Base-by-base conservation (phyloP, 371 early-diverging fungal species). In the Rhizopus delemar region DNA sequence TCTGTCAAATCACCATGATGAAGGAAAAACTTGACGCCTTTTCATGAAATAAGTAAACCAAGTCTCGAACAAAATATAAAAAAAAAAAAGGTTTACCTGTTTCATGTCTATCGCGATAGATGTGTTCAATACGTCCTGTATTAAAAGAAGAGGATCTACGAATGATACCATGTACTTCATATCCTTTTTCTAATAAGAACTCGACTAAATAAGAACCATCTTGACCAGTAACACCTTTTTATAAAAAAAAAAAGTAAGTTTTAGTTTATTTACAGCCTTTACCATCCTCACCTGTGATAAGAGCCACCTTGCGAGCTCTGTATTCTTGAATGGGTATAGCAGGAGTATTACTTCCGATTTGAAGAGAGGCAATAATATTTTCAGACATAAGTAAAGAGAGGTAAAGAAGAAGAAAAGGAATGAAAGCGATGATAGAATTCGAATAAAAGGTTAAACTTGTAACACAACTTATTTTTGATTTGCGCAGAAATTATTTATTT, bases 1-100 rank as follows among this genome's bases (percentile, higher is more conserved):
- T 93, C 93, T 12, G 91, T 90, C 75, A 93, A 77, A 71, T 93
- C 93, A 68, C 93, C 93, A 70, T 91, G 83, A 73, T 92, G 93
- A 53, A 92, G 85, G 65, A 86, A 83, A 82, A 91, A 87, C 62
- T 85, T 86, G 60, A 88, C 85, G 53, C 78, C 85, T 86, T 22
- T 22, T 22, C 22, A 22, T 22, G 57, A 33, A 51, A 36, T 38
- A 29, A 41, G 13, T 49, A 39, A 39, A 48, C 31, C 6, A 46
- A n/a, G 8, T 53, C 16, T 32, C 36, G 22, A 22, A 50, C 2
- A 11, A 46, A 43, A 6, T 11, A 12, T 22, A 22, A 31, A 36
- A 46, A 22, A 46, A 22, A 56, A 4, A 15, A 28, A 16, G 35
- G 48, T 38, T 8, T 38, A 83, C 83, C 74, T 57, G 54, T 53